Evolutionary conservation across 1,139 yeast genomes (phyloP).

Genomic region (Yamadazyma taylorii): DNA sequence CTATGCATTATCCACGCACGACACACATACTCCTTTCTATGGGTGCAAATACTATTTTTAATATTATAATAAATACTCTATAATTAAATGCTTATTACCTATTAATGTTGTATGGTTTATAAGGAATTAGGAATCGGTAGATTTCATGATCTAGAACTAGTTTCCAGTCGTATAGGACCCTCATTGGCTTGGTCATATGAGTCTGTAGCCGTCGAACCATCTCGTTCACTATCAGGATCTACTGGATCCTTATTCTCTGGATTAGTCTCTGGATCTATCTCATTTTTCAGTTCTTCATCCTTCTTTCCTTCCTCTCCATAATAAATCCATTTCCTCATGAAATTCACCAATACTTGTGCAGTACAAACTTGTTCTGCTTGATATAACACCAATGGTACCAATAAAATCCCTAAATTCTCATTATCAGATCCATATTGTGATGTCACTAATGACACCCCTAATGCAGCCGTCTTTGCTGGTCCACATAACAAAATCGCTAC

Average conservation of each 20-base stretch:
- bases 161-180: too few species aligned
- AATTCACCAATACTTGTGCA: slow-evolving; percentile 67
- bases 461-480: slow-evolving; percentile 90
- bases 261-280: neutral
- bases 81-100: too few species aligned
- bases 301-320: slow-evolving; percentile 9
- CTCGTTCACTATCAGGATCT: neutral
- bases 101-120: too few species aligned
- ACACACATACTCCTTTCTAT: too few species aligned
- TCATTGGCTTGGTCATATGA: too few species aligned
- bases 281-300: neutral
- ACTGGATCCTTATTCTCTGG: too few species aligned
- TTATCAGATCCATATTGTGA: slow-evolving; percentile 74
- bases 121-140: too few species aligned
- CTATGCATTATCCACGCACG: too few species aligned
- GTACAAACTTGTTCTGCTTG: slow-evolving; percentile 85
- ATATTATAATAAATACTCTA: too few species aligned
- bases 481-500: slow-evolving; percentile 84
- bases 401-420: slow-evolving; percentile 63
- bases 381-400: slow-evolving; percentile 80
- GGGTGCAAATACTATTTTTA: too few species aligned
- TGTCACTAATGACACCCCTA: slow-evolving; percentile 78
- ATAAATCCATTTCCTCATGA: slow-evolving; percentile 67
- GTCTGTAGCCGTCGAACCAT: too few species aligned
- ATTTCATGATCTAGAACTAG: too few species aligned